phyloP scores from a whole-genome alignment of 768 basidiomycete species.

The Termitomyces sp. region DNA sequence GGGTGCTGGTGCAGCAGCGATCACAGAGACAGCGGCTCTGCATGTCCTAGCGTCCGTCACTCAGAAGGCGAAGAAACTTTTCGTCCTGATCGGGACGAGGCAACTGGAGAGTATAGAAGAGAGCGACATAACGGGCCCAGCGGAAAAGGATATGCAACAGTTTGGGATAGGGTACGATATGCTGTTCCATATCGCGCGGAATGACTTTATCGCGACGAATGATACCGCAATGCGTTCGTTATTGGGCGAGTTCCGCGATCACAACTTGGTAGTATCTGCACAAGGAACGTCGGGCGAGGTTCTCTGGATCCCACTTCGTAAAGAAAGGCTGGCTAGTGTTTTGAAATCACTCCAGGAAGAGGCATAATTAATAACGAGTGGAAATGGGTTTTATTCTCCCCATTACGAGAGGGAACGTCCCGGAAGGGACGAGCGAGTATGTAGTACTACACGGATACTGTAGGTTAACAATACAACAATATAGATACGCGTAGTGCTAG shows the following conservation, averaged over 20 bases:
- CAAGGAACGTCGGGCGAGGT: conserved; percentile 51
- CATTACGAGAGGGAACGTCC: conserved; percentile 7
- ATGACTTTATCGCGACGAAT: conserved; percentile 85
- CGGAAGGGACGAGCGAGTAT: background rate
- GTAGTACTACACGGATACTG: conserved; percentile 18
- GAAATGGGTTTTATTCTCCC: conserved; percentile 11
- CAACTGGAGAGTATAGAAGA: conserved; percentile 66
- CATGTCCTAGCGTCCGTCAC: conserved; percentile 88
- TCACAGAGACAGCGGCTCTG: conserved; percentile 75
- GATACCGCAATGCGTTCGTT: conserved; percentile 81
- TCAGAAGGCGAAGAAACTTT: conserved; percentile 81
- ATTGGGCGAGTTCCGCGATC: conserved; percentile 89
- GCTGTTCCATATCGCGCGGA: conserved; percentile 71
- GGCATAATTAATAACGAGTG: conserved; percentile 5
- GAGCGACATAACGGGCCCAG: conserved; percentile 19
- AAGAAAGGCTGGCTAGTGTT: conserved; percentile 62
- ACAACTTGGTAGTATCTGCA: conserved; percentile 68
- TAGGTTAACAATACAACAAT: conserved; percentile 22
- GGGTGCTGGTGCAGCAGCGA: conserved; percentile 30
- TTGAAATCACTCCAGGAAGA: conserved; percentile 25
- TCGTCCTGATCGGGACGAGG: conserved; percentile 61
- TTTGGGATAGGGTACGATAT: conserved; percentile 62
- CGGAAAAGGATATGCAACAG: conserved; percentile 42
- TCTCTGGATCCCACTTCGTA: conserved; percentile 86
- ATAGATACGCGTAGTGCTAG: conserved; percentile 21